Conservation (phyloP, 2,329 filamentous ascomycete species). For the Fusarium graminum region DNA sequence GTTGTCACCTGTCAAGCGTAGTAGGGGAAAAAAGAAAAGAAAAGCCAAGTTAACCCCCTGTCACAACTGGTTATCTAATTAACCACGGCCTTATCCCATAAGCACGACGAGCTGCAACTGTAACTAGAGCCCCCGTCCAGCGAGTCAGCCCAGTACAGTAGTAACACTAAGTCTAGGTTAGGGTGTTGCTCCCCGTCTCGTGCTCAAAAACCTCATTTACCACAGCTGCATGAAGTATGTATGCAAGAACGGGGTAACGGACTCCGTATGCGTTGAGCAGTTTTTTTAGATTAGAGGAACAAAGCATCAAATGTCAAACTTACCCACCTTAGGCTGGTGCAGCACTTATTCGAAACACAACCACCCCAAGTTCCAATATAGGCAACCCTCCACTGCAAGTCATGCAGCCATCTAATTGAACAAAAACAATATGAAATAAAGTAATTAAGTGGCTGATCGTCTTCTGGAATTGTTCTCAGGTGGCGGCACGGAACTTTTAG, state of each 20-base stretch:
- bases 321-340: constrained; percentile 28
- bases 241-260: constrained; percentile 1
- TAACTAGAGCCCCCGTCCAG: background rate
- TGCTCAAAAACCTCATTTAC: constrained; percentile 26
- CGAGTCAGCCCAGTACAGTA: background rate
- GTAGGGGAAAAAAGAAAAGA: constrained; percentile 11
- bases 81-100: constrained; percentile 13
- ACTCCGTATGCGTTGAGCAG: constrained; percentile 15
- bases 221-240: constrained; percentile 15
- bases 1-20: constrained; percentile 24
- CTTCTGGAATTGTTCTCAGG: constrained; percentile 38
- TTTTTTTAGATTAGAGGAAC: constrained; percentile 43
- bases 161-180: background rate
- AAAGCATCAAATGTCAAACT: constrained; percentile 35
- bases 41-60: constrained; percentile 18
- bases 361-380: constrained; percentile 23
- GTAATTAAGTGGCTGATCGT: constrained; percentile 20
- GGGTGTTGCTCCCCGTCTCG: background rate
- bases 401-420: constrained; percentile 17
- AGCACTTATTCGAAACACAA: constrained; percentile 31
- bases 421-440: constrained; percentile 3
- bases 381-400: constrained; percentile 13
- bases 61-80: constrained; percentile 10
- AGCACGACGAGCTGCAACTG: constrained; percentile 12
- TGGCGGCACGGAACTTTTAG: constrained; percentile 18